Evolutionary conservation across 176 grass and related monocot species (phyloP), one percentile per base, ranked within the genome.

Genomic region (Rhynchospora tenuis): DNA sequence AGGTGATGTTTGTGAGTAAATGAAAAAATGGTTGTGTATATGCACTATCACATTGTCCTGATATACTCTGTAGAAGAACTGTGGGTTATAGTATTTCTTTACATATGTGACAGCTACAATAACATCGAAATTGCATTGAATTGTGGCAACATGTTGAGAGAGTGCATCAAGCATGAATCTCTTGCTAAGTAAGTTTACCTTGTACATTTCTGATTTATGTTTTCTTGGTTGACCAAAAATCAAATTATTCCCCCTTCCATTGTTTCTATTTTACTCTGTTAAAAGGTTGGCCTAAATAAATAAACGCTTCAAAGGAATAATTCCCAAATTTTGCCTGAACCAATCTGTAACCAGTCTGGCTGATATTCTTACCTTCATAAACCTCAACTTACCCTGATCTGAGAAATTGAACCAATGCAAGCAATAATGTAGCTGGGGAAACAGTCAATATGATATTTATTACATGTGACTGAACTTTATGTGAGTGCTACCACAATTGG

Each of bases 101-200:
- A 24, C 67, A 64, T 52, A 64, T 82, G 28, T 71, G 70, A 52
- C 90, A 99, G 97, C 88, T 99, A 99, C 80, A 99, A 96, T 78
- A 99, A 99, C 85, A 86, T 94, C 84, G 97, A 99, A 81, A 84
- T 99, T 92, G 93, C 96, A 27, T 93, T 99, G 89, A 99, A 90
- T 83, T 99, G 96, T 85, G 96, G 96, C 75, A 99, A 92, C 84
- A 99, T 99, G 91, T 85, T 99, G 74, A 86, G 96, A 89, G 96
- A 99, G 84, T 99, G 96, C 82, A 95, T 95, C 76, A 99, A 99
- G 65, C 94, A 95, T 88, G 91, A 90, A 83, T 86, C 89, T 67
- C 96, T 99, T 90, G 91, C 96, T 81, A 99, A 93, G 97, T 99
- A 99, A 99, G 89, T 28, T 79, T 72, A 69, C 47, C 42, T 51